Base-by-base conservation (phyloP, 1,139 yeast genomes). In the Arxiozyma heterogenica region DNA sequence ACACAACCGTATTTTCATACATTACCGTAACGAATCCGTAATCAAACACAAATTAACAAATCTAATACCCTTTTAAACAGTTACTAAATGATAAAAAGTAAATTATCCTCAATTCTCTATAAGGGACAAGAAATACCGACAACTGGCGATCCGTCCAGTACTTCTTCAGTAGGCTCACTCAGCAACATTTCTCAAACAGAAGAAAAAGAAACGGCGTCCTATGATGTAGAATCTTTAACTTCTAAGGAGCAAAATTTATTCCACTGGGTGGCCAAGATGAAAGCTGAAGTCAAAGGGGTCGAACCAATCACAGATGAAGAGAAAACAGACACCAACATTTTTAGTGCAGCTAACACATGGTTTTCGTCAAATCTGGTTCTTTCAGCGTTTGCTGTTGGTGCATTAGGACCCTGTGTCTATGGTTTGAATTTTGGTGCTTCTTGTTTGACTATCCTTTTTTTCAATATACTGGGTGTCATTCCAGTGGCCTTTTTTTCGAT, bases 291-390 rank as follows among this genome's bases (percentile, higher is more conserved):
- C 47, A 71, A 75, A 59, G 81, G 81, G 61, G 69, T 78, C 44
- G 79, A 77, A 57, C 71, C 79, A 53, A 72, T 78, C 17, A 68
- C 74, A 0, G 80, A 76, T 49, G 74, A 73, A 25, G 71, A 75
- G 59, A 71, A 77, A 62, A 64, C 64, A 44, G 88, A 84, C 53
- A 73, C 71, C 50, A 81, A 87, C 27, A 67, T 84, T 53, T 74
- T 81, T 74, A 79, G 78, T 61, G 86, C 94, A 27, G 90, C 91
- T 45, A 77, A 91, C 53, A 86, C 90, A 94, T 90, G 97, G 97
- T 78, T 86, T 65, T 85, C 94, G 38, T 95, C 95, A 42, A 90
- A 91, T 71, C 75, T 88, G 78, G 96, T 89, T 55, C 81, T 90
- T 67, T 91, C 96, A 23, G 82, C 96, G 18, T 84, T 80, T 64